phyloP scores from a whole-genome alignment of 164 flowering plant species.

The Piper longum region DNA sequence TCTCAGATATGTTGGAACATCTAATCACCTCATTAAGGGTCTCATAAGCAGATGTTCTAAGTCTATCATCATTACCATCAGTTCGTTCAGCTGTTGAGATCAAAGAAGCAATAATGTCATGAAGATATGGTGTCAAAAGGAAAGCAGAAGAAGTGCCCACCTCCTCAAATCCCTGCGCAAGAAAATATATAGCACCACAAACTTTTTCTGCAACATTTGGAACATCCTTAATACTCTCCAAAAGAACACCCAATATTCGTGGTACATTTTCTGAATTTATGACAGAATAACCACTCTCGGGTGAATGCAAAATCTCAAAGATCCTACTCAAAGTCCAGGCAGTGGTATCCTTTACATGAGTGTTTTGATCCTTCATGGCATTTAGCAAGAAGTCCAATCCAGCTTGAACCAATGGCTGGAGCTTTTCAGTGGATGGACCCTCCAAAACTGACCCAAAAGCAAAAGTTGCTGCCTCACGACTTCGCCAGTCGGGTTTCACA shows the following conservation, averaged over 20 bases:
- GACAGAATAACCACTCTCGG: conserved; percentile 45
- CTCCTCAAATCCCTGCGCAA: conserved; percentile 71
- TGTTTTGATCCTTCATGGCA: conserved; percentile 53
- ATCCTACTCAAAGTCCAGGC: conserved; percentile 80
- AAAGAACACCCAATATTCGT: conserved; percentile 33
- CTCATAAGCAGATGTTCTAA: conserved; percentile 66
- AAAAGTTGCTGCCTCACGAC: conserved; percentile 70
- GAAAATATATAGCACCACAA: conserved; percentile 76
- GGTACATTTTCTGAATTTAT: conserved; percentile 40
- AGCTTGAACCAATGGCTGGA: conserved; percentile 45
- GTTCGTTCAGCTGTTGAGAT: conserved; percentile 46
- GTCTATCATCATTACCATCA: conserved; percentile 50
- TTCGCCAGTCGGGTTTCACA: conserved; percentile 50
- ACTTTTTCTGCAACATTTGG: conserved; percentile 71
- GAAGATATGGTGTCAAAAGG: conserved; percentile 39
- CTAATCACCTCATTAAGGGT: conserved; percentile 74
- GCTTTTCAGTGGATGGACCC: conserved; percentile 55
- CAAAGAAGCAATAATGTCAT: conserved; percentile 37
- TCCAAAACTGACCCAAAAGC: conserved; percentile 83
- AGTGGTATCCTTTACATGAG: conserved; percentile 69
- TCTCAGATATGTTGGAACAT: conserved; percentile 43
- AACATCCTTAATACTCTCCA: conserved; percentile 55
- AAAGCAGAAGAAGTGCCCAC: conserved; percentile 33
- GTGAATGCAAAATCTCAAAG: conserved; percentile 59
- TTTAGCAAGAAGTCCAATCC: conserved; percentile 56